Base-by-base conservation (phyloP, 2,329 filamentous ascomycete genomes). In the Rutstroemia sydowiana region DNA sequence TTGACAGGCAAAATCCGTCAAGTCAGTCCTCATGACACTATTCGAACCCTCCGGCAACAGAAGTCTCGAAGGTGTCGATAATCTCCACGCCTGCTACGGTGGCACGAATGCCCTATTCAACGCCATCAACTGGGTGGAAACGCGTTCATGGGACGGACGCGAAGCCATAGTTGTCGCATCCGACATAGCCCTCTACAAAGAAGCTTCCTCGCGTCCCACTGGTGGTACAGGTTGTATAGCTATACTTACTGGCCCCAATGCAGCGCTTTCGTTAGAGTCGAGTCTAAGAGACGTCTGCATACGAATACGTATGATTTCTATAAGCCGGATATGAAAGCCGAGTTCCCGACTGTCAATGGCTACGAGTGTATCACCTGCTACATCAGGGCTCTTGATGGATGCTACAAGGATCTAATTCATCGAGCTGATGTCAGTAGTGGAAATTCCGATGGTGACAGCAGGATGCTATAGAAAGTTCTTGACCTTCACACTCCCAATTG, bases 1-100 rank as follows among this genome's bases (percentile, higher is more conserved):
- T 92, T 66, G 87, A 92, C 78, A 92, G 77, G 91, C 87, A 68
- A 92, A 92, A 78, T 91, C 87, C 40, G 87, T 91, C 75, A 92
- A 92, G 79, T 85, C 85, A 30, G 85, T 92, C 55, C 74, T 92
- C 60, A 92, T 91, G 87, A 87, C 90, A 75, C 78, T 92, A 40
- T 90, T 92, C 63, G 80, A 83, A 66, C 31, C 39, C 13, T 34
- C 41, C 18, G 84, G 86, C 63, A 92, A 92, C 75, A 86, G 82
- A 73, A 90, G 87, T 74, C 75, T 92, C 55, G 87, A 91, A 74
- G 87, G 87, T 69, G 78, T 91, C 45, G 87, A 92, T 71, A 89
- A 83, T 51, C 71, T 91, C 69, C 91, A 92, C 68, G 87, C 87
- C 58, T 92, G 87, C 78, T 92, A 92, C 70, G 87, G 87, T 63